Conservation (phyloP, 257 asterid species). For the Anisodus tanguticus region DNA sequence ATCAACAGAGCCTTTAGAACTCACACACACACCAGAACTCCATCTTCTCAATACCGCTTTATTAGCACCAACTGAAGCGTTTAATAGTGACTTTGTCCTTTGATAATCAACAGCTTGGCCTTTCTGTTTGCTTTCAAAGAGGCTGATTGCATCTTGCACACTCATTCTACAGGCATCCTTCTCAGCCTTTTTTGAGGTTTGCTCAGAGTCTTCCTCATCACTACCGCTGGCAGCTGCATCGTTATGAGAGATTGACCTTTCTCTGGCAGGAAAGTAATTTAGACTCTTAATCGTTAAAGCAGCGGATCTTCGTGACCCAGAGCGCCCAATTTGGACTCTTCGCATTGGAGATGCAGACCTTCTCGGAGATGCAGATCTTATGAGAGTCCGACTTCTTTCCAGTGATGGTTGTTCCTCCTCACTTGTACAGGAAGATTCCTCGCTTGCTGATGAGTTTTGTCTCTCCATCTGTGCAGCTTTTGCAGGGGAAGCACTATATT, state of each 20-base stretch:
- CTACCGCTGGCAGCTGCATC: slow-evolving; percentile 55
- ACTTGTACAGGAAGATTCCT: slow-evolving; percentile 73
- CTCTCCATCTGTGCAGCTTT: slow-evolving; percentile 86
- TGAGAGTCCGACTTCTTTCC: slow-evolving; percentile 79
- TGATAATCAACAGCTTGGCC: slow-evolving; percentile 48
- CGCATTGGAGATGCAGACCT: slow-evolving; percentile 99
- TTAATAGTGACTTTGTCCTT: slow-evolving; percentile 56
- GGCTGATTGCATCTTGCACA: slow-evolving; percentile 91
- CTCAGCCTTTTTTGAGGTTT: slow-evolving; percentile 60
- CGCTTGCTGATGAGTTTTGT: slow-evolving; percentile 74
- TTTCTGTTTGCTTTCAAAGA: slow-evolving; percentile 88
- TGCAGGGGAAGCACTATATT: slow-evolving; percentile 88
- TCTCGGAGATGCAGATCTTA: slow-evolving; percentile 87
- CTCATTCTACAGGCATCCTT: slow-evolving; percentile 71
- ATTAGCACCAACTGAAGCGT: slow-evolving; percentile 60
- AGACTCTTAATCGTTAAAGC: slow-evolving; percentile 89
- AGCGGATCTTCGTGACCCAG: slow-evolving; percentile 91
- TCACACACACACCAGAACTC: slow-evolving; percentile 82
- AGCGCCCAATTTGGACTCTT: slow-evolving; percentile 88
- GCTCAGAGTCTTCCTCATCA: slow-evolving; percentile 69
- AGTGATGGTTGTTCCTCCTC: slow-evolving; percentile 70
- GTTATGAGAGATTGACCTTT: slow-evolving; percentile 52
- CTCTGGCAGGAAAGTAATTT: slow-evolving; percentile 68
- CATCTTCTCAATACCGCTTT: slow-evolving; percentile 94
- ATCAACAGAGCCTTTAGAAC: slow-evolving; percentile 44